These are phyloP conservation scores for Effrenium voratum DNA, from an alignment of 73 alveolate genomes.

Conservation along the genomic window DNA sequence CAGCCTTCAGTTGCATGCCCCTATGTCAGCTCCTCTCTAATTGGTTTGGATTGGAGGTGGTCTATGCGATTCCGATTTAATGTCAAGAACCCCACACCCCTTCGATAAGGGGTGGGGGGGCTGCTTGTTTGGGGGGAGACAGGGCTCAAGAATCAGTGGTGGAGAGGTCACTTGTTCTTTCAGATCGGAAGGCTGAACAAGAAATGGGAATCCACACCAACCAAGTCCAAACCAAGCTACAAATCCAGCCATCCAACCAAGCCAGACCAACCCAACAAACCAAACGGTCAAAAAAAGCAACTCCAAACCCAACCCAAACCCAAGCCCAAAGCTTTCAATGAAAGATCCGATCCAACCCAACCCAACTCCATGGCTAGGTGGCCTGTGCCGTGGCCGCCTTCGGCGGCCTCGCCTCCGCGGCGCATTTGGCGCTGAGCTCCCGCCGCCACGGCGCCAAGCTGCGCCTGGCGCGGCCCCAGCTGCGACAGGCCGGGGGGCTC, in stretches of 20 bases:
- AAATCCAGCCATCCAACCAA: neutral
- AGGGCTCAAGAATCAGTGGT: neutral
- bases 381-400: constrained; percentile 44
- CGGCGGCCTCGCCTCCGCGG: neutral
- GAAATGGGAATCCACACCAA: neutral
- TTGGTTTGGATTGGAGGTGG: no score
- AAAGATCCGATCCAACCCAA: no score
- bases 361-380: neutral
- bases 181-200: no score
- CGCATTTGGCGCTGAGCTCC: constrained; percentile 13
- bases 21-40: no score
- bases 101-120: no score
- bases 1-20: no score
- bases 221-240: neutral
- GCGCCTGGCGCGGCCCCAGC: constrained; percentile 17
- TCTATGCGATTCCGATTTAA: no score
- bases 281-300: neutral
- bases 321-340: no score
- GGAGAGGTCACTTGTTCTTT: neutral
- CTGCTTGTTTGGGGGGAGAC: neutral
- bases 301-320: neutral
- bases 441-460: constrained; percentile 23
- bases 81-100: no score
- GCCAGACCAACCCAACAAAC: neutral
- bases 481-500: constrained; percentile 28